Evolutionary conservation across 177 flowering plant species (phyloP), one percentile per base, ranked within the genome.

Genomic region (Vitis hybrid): DNA sequence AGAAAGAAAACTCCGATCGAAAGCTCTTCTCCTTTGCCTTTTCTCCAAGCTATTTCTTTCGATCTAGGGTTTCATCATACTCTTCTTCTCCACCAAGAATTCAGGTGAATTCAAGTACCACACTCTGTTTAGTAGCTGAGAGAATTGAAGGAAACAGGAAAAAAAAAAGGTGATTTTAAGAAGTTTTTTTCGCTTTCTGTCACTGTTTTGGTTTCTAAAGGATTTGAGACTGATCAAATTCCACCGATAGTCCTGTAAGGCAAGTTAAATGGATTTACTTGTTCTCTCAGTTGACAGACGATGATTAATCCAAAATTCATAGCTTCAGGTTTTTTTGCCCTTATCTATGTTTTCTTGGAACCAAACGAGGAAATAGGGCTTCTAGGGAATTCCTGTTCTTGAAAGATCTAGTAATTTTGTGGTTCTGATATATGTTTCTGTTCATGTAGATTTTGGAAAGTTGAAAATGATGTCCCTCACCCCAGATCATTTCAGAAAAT

Each of bases 401-500:
- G 10, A 12, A 16, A 12, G 35, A 40, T 62, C 15, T 5, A 14
- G 11, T 35, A 50, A 35, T 16, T 27, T 2, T n/a, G 15, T 50
- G 18, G 2, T 60, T 69, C 52, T 52, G 6, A 51, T 56, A 2
- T 67, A 6, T 16, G 16, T 6, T 65, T 46, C 3, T 1, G 54
- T 13, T 16, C 40, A 10, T 52, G 56, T n/a, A 52, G 27, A 69
- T 60, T 51, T 56, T 56, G 60, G 13, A 56, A 57, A 7, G 59
- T 54, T n/a, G 66, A 24, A 30, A 59, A 85, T 57, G 73, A 79
- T 85, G 87, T 81, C 90, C 40, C 57, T 86, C 60, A 91, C 98
- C 6, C 96, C 98, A 10, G 93, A 92, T 73, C 81, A 65, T 35
- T 62, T 66, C 4, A 87, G 81, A 69, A 92, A 86, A 81, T 72